Evolutionary conservation across 164 flowering plant genomes (phyloP), one percentile per base, ranked within the genome.

Genomic region (Vitis cinerea): DNA sequence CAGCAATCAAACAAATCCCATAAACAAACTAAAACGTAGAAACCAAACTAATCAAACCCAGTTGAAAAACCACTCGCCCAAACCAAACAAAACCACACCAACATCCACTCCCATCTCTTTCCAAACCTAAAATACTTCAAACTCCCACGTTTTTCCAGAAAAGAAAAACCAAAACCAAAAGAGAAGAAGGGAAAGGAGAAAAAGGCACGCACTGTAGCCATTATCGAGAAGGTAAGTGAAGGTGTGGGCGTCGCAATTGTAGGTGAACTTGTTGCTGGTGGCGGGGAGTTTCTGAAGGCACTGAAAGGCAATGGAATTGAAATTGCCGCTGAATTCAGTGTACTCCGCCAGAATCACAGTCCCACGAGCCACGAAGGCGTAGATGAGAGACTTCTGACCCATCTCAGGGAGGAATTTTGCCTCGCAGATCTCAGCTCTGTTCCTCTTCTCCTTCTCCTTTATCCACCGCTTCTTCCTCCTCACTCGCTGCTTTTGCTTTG

Each of bases 221-320:
- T 73, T 71, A 9, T 77, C 80, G 60, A 77, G 77, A 57, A 77
- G 80, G 56, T 72, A 77, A 57, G 72, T 77, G 71, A 77, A 77
- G 65, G 79, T 77, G 64, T 77, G 76, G 19, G 64, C 79, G 56
- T 77, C 79, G 67, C 79, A 77, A 54, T 72, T 77, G 71, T 77
- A 77, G 37, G 79, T 77, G 70, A 77, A 77, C 71, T 77, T 77
- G 71, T 73, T 77, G 71, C 67, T 77, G 64, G 80, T 49, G 17
- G 80, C 49, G 5, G 80, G 80, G 8, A 77, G 76, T 50, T 77
- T 77, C 74, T 77, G 72, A 15, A 77, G 77, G 69, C 80, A 77
- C 65, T 77, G 80, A 60, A 54, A 57, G 0, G 80, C 80, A 9
- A 77, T 74, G 48, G 69, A 56, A 9, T 57, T 77, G 70, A 77